These are phyloP conservation scores for Monilinia fructigena DNA, from an alignment of 2,329 filamentous ascomycete genomes.

Conservation along the genomic window DNA sequence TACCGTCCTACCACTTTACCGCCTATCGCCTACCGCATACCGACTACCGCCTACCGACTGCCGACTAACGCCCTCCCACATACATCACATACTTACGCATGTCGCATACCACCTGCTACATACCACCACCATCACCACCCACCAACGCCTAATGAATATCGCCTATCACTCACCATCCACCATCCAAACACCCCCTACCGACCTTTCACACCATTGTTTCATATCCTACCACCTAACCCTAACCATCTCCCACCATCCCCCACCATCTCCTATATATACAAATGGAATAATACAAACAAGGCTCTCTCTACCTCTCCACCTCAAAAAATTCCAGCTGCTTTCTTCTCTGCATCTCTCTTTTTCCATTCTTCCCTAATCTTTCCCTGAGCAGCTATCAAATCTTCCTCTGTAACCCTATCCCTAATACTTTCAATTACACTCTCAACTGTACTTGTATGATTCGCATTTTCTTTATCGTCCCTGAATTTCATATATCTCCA, in stretches of 20 bases:
- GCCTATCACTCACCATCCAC: neutral
- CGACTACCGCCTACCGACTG: no score
- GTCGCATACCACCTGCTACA: no score
- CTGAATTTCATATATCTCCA: slow-evolving; percentile 90
- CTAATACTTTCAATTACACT: slow-evolving; percentile 89
- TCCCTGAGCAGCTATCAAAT: slow-evolving; percentile 68
- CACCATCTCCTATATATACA: neutral
- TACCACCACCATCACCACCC: no score
- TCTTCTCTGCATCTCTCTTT: slow-evolving; percentile 34
- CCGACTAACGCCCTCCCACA: no score
- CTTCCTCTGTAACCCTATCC: slow-evolving; percentile 78
- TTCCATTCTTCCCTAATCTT: slow-evolving; percentile 83
- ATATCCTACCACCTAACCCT: neutral
- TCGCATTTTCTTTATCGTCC: slow-evolving; percentile 89
- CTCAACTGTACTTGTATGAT: slow-evolving; percentile 79
- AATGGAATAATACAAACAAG: neutral
- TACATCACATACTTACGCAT: no score
- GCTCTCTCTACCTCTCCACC: neutral
- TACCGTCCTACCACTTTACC: no score
- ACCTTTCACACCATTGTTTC: neutral
- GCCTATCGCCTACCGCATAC: no score
- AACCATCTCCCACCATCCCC: no score
- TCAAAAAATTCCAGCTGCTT: slow-evolving; percentile 1
- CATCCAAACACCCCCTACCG: neutral
- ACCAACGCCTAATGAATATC: no score